Percentiles rank a stretch among this genome's conserved stretches.
These are phyloP conservation scores for Lactarius evosmus DNA, from an alignment of 768 basidiomycete genomes.

Conservation along the genomic window DNA sequence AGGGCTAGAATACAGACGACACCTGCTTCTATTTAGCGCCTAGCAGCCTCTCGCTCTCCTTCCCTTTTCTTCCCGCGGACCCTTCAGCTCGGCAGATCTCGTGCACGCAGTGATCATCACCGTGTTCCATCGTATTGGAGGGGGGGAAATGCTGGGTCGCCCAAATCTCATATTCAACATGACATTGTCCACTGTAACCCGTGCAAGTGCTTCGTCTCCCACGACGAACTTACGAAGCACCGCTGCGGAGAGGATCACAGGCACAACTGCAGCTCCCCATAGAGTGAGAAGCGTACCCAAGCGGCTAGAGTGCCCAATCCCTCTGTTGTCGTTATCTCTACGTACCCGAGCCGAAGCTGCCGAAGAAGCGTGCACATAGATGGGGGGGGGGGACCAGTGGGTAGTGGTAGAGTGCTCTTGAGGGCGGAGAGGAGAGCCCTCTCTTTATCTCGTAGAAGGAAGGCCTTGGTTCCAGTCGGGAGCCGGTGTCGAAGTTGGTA, in stretches of 20 bases:
- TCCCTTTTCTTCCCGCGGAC: neutral
- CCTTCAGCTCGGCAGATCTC: neutral
- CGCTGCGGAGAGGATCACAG: neutral
- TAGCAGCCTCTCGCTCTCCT: neutral
- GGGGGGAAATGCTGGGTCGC: neutral
- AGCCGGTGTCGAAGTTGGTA: neutral
- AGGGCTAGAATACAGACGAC: neutral
- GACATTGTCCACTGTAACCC: neutral
- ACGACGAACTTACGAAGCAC: neutral
- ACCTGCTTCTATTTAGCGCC: neutral
- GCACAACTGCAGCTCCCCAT: neutral
- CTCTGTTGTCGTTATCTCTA: too few species aligned
- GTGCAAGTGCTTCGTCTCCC: slow-evolving; percentile 6
- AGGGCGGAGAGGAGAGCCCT: too few species aligned
- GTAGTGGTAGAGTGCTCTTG: too few species aligned
- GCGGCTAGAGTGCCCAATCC: too few species aligned
- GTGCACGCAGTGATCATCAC: neutral
- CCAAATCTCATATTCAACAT: neutral
- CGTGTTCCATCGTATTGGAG: neutral
- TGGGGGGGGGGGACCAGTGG: too few species aligned
- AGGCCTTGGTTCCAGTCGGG: neutral
- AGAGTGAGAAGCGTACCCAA: neutral
- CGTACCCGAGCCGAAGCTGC: neutral
- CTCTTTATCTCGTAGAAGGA: neutral
- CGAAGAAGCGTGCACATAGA: neutral